Percentiles rank a stretch among this genome's conserved stretches.
phyloP scores from a whole-genome alignment of 169 alveolate species.

The Plasmodium inui region DNA sequence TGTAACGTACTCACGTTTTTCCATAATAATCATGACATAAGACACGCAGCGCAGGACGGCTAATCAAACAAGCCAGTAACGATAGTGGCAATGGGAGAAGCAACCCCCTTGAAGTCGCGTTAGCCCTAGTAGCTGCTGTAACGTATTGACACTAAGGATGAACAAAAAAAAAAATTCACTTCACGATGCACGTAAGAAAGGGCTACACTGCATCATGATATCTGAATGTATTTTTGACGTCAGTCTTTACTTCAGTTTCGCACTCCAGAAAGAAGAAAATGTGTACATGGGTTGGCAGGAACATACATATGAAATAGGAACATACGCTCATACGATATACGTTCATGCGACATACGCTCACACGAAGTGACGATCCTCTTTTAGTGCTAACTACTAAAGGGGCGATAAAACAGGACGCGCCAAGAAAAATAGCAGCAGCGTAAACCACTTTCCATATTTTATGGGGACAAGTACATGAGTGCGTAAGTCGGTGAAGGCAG shows the following conservation, averaged over 20 bases:
- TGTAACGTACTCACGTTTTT: not conserved
- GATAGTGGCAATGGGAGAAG: not conserved
- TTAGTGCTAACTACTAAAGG: not conserved
- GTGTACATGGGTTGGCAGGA: no score
- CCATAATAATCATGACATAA: not conserved
- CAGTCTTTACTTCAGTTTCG: not conserved
- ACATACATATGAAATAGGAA: not conserved
- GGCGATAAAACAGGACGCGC: not conserved
- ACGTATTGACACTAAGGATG: not conserved
- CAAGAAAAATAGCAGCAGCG: not conserved
- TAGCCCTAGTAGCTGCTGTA: not conserved
- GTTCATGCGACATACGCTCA: no score
- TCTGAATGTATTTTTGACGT: not conserved
- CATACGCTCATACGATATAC: not conserved
- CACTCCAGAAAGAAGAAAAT: no score
- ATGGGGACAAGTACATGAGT: not conserved
- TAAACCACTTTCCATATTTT: conserved; percentile 2
- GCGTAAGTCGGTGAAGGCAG: not conserved
- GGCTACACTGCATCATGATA: not conserved
- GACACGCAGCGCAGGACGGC: not conserved
- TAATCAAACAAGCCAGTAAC: not conserved
- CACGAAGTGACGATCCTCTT: not conserved
- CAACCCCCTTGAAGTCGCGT: not conserved
- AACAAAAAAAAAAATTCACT: not conserved
- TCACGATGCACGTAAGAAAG: not conserved